Conservation (phyloP, 495 filamentous ascomycete species). For the Penicillium taxi region DNA sequence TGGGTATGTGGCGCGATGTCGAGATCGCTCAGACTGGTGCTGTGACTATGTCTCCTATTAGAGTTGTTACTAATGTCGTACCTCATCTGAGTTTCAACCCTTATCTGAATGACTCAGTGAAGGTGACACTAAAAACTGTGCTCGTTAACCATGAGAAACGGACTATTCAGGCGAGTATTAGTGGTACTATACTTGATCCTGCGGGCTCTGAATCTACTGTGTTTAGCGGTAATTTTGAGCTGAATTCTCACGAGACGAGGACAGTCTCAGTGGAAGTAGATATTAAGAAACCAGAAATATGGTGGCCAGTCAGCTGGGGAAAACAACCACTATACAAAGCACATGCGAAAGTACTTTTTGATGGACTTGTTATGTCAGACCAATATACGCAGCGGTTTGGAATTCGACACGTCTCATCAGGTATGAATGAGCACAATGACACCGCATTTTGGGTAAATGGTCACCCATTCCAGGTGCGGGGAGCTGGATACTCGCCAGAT, state of each 20-base stretch:
- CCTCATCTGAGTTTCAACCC: slow-evolving; percentile 7
- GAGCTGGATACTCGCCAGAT: slow-evolving; percentile 53
- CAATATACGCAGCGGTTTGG: slow-evolving; percentile 38
- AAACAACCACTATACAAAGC: slow-evolving; percentile 61
- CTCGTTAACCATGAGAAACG: slow-evolving; percentile 42
- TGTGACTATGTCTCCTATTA: slow-evolving; percentile 41
- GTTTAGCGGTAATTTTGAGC: slow-evolving; percentile 24
- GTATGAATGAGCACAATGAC: slow-evolving; percentile 47
- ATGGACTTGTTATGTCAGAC: slow-evolving; percentile 34
- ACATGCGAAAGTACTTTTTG: slow-evolving; percentile 23
- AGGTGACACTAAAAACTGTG: slow-evolving; percentile 39
- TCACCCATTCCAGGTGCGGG: slow-evolving; percentile 50
- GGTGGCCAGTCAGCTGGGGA: slow-evolving; percentile 75
- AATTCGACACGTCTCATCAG: slow-evolving; percentile 46
- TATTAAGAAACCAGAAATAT: slow-evolving; percentile 52
- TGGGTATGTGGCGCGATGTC: slow-evolving; percentile 55
- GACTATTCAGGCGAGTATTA: slow-evolving; percentile 27
- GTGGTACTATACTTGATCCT: slow-evolving; percentile 28
- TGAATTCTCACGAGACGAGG: slow-evolving; percentile 31
- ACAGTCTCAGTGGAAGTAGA: slow-evolving; percentile 31
- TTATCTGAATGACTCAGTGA: slow-evolving; percentile 14
- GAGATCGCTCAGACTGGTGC: slow-evolving; percentile 51
- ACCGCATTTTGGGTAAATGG: slow-evolving; percentile 49
- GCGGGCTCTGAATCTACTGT: slow-evolving; percentile 9
- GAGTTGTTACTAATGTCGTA: slow-evolving; percentile 40